phyloP scores from a whole-genome alignment of 352 stramenopile species.

The Globisporangium solare region DNA sequence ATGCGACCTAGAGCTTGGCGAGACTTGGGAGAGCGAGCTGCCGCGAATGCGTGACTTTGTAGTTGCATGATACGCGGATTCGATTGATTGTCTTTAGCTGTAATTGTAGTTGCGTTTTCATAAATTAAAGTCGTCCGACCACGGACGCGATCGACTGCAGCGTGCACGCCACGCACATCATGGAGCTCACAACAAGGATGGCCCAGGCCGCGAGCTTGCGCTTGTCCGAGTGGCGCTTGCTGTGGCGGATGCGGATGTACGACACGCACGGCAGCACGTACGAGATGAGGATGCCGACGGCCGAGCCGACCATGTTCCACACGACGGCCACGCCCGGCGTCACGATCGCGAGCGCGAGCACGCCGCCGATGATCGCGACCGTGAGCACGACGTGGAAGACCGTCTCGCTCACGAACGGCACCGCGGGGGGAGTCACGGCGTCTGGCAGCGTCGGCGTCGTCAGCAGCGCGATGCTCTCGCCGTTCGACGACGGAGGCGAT shows the following conservation, averaged over 20 bases:
- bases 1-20: too few relatives aligned
- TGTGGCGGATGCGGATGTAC: slow-evolving; percentile 78
- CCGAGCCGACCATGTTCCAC: slow-evolving; percentile 88
- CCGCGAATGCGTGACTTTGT: too few relatives aligned
- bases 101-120: too few relatives aligned
- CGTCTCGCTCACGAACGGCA: slow-evolving; percentile 16
- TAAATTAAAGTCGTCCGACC: too few relatives aligned
- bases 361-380: slow-evolving; percentile 53
- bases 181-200: slow-evolving; percentile 64
- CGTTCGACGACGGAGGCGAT: background rate
- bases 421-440: background rate
- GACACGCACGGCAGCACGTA: slow-evolving; percentile 85
- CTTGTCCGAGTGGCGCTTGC: slow-evolving; percentile 55
- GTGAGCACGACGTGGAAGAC: slow-evolving; percentile 64
- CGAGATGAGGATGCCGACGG: slow-evolving; percentile 80
- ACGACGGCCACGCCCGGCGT: slow-evolving; percentile 77
- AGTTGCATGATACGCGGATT: too few relatives aligned
- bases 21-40: too few relatives aligned
- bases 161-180: slow-evolving; percentile 70
- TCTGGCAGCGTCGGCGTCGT: slow-evolving; percentile 11
- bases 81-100: too few relatives aligned
- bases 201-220: slow-evolving; percentile 72
- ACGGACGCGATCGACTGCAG: slow-evolving; percentile 36
- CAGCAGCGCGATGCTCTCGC: slow-evolving; percentile 34
- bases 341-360: slow-evolving; percentile 68